phyloP scores from a whole-genome alignment of 768 basidiomycete species.

The Inosperma sp. region DNA sequence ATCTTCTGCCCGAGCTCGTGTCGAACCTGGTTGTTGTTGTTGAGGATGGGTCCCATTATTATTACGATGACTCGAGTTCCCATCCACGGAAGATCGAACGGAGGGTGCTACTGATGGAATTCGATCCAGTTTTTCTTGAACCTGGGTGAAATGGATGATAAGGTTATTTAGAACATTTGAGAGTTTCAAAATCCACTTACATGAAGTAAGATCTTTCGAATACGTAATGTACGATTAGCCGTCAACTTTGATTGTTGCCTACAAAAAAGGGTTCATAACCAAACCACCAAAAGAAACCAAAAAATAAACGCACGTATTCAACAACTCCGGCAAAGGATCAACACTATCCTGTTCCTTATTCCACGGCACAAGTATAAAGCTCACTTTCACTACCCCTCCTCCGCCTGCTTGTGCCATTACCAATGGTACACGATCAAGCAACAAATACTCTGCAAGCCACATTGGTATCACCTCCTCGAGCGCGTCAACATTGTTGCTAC shows the following conservation, averaged over 20 bases:
- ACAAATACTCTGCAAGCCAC: constrained; percentile 86
- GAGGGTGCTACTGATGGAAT: constrained; percentile 28
- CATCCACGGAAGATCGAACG: constrained; percentile 37
- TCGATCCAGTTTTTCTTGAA: constrained; percentile 78
- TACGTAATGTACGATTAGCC: constrained; percentile 78
- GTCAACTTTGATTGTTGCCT: constrained; percentile 83
- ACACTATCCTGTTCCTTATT: constrained; percentile 51
- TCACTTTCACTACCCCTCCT: constrained; percentile 79
- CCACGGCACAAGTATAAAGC: constrained; percentile 86
- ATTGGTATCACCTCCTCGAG: constrained; percentile 79
- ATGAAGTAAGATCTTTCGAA: constrained; percentile 80
- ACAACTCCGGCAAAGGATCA: constrained; percentile 69
- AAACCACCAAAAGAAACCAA: background rate
- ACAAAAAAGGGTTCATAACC: constrained; percentile 5
- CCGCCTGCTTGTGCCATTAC: constrained; percentile 46
- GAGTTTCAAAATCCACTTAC: constrained; percentile 40
- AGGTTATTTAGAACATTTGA: background rate
- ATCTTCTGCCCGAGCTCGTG: constrained; percentile 49
- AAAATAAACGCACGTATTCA: constrained; percentile 66
- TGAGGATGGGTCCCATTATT: constrained; percentile 23
- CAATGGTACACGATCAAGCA: constrained; percentile 56
- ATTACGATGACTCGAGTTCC: no score
- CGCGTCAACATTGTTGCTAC: constrained; percentile 33
- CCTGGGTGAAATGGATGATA: constrained; percentile 38
- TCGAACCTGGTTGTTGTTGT: constrained; percentile 13